Evolutionary conservation across 371 early-diverging fungal genomes (phyloP).

Genomic region (Modicella reniformis): DNA sequence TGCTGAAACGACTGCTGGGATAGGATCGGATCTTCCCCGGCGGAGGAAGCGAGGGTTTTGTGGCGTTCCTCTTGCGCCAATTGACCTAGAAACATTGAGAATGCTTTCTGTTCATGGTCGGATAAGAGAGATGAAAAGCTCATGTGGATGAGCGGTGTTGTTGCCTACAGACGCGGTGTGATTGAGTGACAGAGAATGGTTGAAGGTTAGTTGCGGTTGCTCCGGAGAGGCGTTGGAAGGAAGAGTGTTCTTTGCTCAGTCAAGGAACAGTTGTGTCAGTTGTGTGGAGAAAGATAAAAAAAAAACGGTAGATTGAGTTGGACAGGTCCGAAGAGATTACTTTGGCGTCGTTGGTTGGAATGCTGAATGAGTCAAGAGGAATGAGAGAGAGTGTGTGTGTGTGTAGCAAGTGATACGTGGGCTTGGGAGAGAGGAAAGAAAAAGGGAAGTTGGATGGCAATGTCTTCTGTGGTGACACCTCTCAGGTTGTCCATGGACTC

Average conservation of each 20-base stretch:
- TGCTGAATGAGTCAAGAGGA: not conserved
- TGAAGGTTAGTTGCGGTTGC: not conserved
- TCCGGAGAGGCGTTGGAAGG: not conserved
- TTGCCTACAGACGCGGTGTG: too few relatives aligned
- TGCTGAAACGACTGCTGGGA: conserved; percentile 18
- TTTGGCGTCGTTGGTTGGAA: too few relatives aligned
- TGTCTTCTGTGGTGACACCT: too few relatives aligned
- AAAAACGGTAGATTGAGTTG: not conserved
- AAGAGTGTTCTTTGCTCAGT: not conserved
- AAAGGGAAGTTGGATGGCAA: too few relatives aligned
- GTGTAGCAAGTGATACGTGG: too few relatives aligned
- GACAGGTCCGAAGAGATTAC: not conserved
- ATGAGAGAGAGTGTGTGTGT: too few relatives aligned
- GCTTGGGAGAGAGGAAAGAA: too few relatives aligned
- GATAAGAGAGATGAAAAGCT: conserved; percentile 44
- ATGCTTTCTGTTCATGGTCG: conserved; percentile 52
- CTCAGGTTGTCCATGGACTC: too few relatives aligned
- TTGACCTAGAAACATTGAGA: conserved; percentile 44
- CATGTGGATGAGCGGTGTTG: conserved; percentile 18
- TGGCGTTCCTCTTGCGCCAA: conserved; percentile 44
- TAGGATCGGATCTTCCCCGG: not conserved
- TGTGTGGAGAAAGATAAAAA: conserved; percentile 5
- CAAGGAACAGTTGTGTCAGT: conserved; percentile 4
- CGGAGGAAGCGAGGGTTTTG: conserved; percentile 8
- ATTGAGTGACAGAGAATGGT: not conserved